Evolutionary conservation across 2,329 filamentous ascomycete species (phyloP).

Genomic region (Diaporthe sp.): DNA sequence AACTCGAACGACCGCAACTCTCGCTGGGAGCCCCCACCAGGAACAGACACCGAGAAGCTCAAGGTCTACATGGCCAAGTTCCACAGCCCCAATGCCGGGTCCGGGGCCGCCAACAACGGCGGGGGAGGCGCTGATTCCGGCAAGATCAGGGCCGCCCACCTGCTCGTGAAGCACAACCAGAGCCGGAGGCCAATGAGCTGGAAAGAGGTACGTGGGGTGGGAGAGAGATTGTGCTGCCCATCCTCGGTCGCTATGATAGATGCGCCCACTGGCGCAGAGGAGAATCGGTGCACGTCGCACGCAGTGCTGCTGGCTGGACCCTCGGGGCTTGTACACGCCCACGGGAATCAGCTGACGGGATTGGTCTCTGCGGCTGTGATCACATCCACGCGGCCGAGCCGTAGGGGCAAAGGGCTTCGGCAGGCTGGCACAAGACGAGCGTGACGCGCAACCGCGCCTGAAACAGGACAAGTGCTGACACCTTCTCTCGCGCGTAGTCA

Average conservation of each 20-base stretch:
- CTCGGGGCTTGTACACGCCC: neutral
- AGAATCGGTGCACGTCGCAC: neutral
- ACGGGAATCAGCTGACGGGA: neutral
- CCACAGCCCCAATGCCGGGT: slow-evolving; percentile 74
- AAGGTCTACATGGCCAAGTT: slow-evolving; percentile 94
- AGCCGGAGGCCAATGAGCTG: slow-evolving; percentile 93
- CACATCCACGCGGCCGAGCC: neutral
- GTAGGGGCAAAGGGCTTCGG: neutral
- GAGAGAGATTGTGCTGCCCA: neutral
- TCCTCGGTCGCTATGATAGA: neutral
- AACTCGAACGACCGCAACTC: slow-evolving; percentile 88
- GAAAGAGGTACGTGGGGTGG: slow-evolving; percentile 74
- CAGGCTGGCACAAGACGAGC: neutral
- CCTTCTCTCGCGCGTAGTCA: slow-evolving; percentile 59
- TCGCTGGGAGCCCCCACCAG: slow-evolving; percentile 92
- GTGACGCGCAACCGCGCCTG: neutral
- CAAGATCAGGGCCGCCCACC: slow-evolving; percentile 93
- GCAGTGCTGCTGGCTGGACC: neutral
- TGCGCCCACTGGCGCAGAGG: neutral
- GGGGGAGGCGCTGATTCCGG: slow-evolving; percentile 58
- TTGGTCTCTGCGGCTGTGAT: neutral
- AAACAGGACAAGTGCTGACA: slow-evolving; percentile 20
- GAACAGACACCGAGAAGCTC: slow-evolving; percentile 91
- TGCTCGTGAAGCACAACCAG: slow-evolving; percentile 93
- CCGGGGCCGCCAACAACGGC: slow-evolving; percentile 54